These are phyloP conservation scores for Tylopilus subfusipes DNA, from an alignment of 768 basidiomycete species.

Conservation along the genomic window DNA sequence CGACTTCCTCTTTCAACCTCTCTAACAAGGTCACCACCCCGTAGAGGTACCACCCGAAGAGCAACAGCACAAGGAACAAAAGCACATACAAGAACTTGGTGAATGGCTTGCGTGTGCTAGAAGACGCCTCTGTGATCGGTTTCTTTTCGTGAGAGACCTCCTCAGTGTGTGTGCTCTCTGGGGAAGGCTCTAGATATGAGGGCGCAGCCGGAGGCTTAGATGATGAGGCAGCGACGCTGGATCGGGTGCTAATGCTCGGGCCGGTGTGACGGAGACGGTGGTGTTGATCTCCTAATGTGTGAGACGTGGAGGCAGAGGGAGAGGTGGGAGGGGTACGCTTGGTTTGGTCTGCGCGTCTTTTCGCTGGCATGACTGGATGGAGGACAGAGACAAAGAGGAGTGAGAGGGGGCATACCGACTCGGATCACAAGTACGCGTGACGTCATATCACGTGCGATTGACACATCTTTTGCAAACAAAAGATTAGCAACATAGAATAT, in stretches of 20 bases:
- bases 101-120: constrained; percentile 3
- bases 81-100: constrained; percentile 49
- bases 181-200: background rate
- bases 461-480: no score
- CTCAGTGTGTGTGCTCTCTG: background rate
- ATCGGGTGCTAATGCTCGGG: constrained; percentile 11
- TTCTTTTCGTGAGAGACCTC: background rate
- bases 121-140: background rate
- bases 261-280: constrained; percentile 20
- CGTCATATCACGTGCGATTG: constrained; percentile 24
- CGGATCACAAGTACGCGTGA: constrained; percentile 1
- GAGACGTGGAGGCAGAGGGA: constrained; percentile 8
- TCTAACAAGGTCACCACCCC: constrained; percentile 42
- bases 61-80: constrained; percentile 37
- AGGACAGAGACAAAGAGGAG: background rate
- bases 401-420: no score
- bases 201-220: background rate
- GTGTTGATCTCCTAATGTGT: constrained; percentile 6
- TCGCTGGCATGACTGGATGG: constrained; percentile 14
- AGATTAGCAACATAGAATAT: no score
- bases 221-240: background rate
- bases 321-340: constrained; percentile 7
- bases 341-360: constrained; percentile 13
- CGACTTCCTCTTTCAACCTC: constrained; percentile 48
- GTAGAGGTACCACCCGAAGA: constrained; percentile 52